These are phyloP conservation scores for Penicillium verrucosum DNA, from an alignment of 2,329 filamentous ascomycete genomes.

Conservation along the genomic window DNA sequence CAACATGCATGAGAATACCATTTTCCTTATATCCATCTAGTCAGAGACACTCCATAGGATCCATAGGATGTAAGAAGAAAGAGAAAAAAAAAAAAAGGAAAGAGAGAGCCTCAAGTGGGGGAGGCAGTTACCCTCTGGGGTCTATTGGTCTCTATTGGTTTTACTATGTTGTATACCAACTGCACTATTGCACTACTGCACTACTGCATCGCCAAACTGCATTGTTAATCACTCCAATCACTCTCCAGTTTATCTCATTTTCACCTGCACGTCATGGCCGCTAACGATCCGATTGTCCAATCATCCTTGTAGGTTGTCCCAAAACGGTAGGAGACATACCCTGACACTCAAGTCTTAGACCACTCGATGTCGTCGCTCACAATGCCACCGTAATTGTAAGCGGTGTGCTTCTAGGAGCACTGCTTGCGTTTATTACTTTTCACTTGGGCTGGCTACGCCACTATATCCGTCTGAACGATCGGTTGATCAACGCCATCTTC, in stretches of 20 bases:
- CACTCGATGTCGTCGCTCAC: background rate
- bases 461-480: background rate
- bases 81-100: background rate
- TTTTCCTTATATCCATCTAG: background rate
- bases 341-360: background rate
- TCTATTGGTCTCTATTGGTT: background rate
- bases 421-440: background rate
- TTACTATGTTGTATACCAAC: background rate
- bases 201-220: background rate
- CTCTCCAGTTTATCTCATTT: background rate
- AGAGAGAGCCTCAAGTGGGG: background rate
- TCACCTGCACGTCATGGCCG: slow-evolving; percentile 8
- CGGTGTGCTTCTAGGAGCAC: slow-evolving; percentile 2
- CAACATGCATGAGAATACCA: slow-evolving; percentile 5
- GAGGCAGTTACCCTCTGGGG: background rate
- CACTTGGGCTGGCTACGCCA: background rate
- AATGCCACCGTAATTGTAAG: slow-evolving; percentile 3
- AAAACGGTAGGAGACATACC: background rate
- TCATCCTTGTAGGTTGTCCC: background rate
- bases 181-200: no score
- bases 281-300: background rate
- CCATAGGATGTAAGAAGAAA: background rate
- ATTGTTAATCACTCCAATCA: background rate
- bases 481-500: background rate
- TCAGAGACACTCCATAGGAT: background rate